Percentiles rank a stretch among this genome's conserved stretches.
Evolutionary conservation across 495 filamentous ascomycete species (phyloP).

Genomic region (Tuber umbilicatum): DNA sequence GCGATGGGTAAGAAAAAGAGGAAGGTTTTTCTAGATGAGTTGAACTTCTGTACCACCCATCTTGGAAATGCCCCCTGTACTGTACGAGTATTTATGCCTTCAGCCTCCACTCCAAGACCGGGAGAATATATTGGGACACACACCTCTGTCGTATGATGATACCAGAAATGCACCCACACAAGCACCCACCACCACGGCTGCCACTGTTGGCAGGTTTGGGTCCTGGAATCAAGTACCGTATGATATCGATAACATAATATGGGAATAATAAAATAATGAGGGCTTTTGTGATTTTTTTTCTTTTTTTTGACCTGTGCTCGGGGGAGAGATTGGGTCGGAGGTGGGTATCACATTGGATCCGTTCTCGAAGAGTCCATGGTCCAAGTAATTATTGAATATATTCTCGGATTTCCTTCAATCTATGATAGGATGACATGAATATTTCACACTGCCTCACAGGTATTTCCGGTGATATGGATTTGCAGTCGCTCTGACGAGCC

Average conservation of each 20-base stretch:
- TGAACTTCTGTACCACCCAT: background rate
- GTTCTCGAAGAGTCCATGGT: background rate
- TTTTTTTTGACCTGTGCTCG: background rate
- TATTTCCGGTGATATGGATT: background rate
- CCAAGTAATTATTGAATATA: background rate
- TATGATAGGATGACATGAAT: background rate
- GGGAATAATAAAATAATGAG: background rate
- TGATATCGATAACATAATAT: background rate
- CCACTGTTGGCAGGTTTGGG: background rate
- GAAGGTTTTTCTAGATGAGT: background rate
- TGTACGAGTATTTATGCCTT: background rate
- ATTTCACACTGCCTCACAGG: background rate
- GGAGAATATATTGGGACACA: background rate
- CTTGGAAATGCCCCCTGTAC: background rate
- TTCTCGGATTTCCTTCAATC: background rate
- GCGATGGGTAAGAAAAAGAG: no score
- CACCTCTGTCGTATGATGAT: background rate
- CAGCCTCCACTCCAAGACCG: background rate
- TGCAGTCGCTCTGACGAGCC: background rate
- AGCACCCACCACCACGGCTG: background rate
- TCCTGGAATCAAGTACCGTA: background rate
- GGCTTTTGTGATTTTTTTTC: background rate
- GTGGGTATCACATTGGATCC: background rate
- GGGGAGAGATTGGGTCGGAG: background rate
- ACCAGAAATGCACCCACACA: background rate